Percentiles rank a stretch among this genome's conserved stretches.
phyloP scores from a whole-genome alignment of 257 asterid species.

The Agastache rugosa region DNA sequence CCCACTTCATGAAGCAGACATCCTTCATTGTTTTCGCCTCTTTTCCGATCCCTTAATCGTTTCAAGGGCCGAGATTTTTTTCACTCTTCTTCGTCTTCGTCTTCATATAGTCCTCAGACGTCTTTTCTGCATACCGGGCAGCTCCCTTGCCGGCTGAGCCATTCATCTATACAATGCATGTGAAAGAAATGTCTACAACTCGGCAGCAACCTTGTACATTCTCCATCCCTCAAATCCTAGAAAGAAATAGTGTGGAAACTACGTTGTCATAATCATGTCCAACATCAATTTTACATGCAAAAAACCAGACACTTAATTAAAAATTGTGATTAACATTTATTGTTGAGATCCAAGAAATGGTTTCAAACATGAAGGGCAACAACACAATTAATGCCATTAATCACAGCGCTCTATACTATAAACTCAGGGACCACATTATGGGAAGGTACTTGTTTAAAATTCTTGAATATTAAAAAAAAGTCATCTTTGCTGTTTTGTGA shows the following conservation, averaged over 20 bases:
- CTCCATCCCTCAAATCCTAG: constrained; percentile 79
- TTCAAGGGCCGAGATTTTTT: neutral
- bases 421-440: constrained; percentile 19
- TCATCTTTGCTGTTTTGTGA: neutral
- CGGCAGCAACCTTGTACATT: constrained; percentile 58
- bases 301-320: neutral
- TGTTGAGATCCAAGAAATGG: neutral
- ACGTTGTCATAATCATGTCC: neutral
- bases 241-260: neutral
- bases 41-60: neutral
- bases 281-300: neutral
- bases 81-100: neutral
- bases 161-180: constrained; percentile 72
- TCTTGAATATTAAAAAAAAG: neutral
- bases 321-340: neutral
- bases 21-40: constrained; percentile 13
- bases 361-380: constrained; percentile 19
- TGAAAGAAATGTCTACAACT: constrained; percentile 77
- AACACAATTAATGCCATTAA: constrained; percentile 2
- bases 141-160: constrained; percentile 76
- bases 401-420: constrained; percentile 13
- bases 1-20: constrained; percentile 28
- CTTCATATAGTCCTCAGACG: constrained; percentile 36
- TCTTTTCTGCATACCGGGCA: constrained; percentile 84
- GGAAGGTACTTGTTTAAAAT: constrained; percentile 3